Percentiles rank a stretch among this genome's conserved stretches.
Conservation (phyloP, 1,284 basidiomycete genomes). For the Cryptococcus amylolentus region DNA sequence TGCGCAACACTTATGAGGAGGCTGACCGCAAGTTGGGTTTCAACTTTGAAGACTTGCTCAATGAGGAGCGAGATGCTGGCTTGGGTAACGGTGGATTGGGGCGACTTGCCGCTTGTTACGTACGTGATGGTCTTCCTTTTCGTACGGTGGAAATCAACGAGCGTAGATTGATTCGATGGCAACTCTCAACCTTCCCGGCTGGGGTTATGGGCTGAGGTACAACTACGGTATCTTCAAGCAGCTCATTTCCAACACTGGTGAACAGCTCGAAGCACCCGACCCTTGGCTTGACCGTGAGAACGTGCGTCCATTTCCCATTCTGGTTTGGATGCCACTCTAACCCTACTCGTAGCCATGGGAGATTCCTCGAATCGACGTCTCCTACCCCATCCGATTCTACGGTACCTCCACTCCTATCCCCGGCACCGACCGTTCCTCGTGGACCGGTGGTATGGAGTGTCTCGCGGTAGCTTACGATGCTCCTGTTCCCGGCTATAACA, state of each 20-base stretch:
- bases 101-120: constrained; percentile 87
- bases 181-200: constrained; percentile 74
- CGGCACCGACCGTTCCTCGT: constrained; percentile 62
- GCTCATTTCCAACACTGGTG: constrained; percentile 65
- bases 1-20: constrained; percentile 69
- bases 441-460: constrained; percentile 88
- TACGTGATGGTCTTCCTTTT: constrained; percentile 39
- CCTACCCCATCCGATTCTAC: constrained; percentile 70
- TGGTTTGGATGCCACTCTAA: neutral
- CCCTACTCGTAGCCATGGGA: constrained; percentile 59
- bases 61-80: constrained; percentile 81
- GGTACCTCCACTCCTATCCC: constrained; percentile 68
- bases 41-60: constrained; percentile 77
- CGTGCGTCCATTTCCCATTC: constrained; percentile 38
- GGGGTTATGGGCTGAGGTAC: constrained; percentile 81
- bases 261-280: constrained; percentile 86
- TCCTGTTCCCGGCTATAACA: constrained; percentile 73
- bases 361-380: constrained; percentile 76
- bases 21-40: constrained; percentile 69
- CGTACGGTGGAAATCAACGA: constrained; percentile 4
- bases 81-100: constrained; percentile 81
- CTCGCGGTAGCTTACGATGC: constrained; percentile 84
- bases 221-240: constrained; percentile 95
- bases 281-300: constrained; percentile 86
- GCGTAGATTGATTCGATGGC: constrained; percentile 53